phyloP scores from a whole-genome alignment of 2,329 filamentous ascomycete species.

The Cyphellophora attinorum region DNA sequence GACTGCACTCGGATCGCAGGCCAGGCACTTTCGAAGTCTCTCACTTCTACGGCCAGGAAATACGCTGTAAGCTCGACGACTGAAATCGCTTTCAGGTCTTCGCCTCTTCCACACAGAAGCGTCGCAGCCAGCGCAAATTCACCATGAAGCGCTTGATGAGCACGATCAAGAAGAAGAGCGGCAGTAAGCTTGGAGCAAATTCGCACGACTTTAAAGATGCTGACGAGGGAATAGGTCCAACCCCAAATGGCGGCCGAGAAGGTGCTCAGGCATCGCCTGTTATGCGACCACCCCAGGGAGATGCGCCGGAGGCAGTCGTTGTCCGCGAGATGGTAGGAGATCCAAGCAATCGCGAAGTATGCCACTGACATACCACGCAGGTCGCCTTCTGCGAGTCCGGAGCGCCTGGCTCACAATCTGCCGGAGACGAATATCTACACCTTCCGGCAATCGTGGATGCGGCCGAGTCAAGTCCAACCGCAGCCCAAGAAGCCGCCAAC shows the following conservation, averaged over 20 bases:
- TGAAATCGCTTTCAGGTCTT: too few species aligned
- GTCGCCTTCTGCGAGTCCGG: slow-evolving; percentile 74
- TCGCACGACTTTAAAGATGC: background rate
- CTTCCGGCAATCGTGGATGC: slow-evolving; percentile 89
- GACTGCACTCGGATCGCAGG: too few species aligned
- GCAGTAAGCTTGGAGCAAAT: slow-evolving; percentile 4
- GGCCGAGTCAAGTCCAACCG: slow-evolving; percentile 81
- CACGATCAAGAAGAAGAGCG: slow-evolving; percentile 16
- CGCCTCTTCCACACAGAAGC: too few species aligned
- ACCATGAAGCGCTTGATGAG: slow-evolving; percentile 15
- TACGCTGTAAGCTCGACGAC: too few species aligned
- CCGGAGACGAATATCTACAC: slow-evolving; percentile 80
- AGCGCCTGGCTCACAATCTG: slow-evolving; percentile 40
- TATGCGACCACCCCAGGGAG: slow-evolving; percentile 18
- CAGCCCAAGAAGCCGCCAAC: slow-evolving; percentile 70
- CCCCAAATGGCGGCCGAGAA: slow-evolving; percentile 6
- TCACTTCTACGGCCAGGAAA: too few species aligned
- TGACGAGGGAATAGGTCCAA: background rate
- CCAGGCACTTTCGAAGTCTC: too few species aligned
- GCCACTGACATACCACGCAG: slow-evolving; percentile 31
- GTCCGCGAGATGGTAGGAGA: slow-evolving; percentile 31
- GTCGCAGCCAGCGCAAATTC: too few species aligned
- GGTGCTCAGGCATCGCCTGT: slow-evolving; percentile 7
- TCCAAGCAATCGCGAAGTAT: background rate
- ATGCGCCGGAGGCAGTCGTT: slow-evolving; percentile 30